Percentiles rank a stretch among this genome's conserved stretches.
These are phyloP conservation scores for Oxalis stricta DNA, from an alignment of 441 rosid genomes.

Conservation along the genomic window DNA sequence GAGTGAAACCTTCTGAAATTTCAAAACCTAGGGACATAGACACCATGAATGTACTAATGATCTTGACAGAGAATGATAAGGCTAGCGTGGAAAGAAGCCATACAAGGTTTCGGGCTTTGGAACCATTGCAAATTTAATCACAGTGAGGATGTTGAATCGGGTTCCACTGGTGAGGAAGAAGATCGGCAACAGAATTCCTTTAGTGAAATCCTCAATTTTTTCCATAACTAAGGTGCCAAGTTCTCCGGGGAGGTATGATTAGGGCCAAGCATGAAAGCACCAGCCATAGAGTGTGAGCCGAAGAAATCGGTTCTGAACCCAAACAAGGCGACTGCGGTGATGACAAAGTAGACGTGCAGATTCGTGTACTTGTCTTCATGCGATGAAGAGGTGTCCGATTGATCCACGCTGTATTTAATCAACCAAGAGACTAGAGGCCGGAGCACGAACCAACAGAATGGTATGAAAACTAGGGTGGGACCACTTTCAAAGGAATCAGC, in stretches of 20 bases:
- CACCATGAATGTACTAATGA: slow-evolving; percentile 49
- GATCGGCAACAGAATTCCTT: slow-evolving; percentile 82
- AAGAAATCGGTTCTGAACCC: slow-evolving; percentile 89
- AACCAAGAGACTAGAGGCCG: slow-evolving; percentile 66
- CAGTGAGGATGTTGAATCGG: no score
- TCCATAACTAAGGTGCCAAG: slow-evolving; percentile 78
- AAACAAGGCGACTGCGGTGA: slow-evolving; percentile 88
- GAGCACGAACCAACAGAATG: slow-evolving; percentile 41
- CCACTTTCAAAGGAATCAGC: background rate
- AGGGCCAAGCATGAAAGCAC: slow-evolving; percentile 87
- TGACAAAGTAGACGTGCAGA: slow-evolving; percentile 66
- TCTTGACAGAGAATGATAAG: slow-evolving; percentile 60
- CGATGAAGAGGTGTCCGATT: no score
- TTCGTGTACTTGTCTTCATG: slow-evolving; percentile 82
- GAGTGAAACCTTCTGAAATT: slow-evolving; percentile 69
- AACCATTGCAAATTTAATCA: no score
- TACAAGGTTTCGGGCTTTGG: no score
- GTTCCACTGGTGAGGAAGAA: slow-evolving; percentile 94
- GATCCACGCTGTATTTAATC: slow-evolving; percentile 62
- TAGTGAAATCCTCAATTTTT: slow-evolving; percentile 84
- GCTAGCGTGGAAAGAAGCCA: no score
- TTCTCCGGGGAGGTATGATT: slow-evolving; percentile 86
- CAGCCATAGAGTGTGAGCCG: slow-evolving; percentile 92
- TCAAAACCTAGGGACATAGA: slow-evolving; percentile 59
- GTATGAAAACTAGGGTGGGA: slow-evolving; percentile 6